Percentiles rank a stretch among this genome's conserved stretches.
These are phyloP conservation scores for Coemansia sp. DNA, from an alignment of 192 early-diverging fungal genomes.

Conservation along the genomic window DNA sequence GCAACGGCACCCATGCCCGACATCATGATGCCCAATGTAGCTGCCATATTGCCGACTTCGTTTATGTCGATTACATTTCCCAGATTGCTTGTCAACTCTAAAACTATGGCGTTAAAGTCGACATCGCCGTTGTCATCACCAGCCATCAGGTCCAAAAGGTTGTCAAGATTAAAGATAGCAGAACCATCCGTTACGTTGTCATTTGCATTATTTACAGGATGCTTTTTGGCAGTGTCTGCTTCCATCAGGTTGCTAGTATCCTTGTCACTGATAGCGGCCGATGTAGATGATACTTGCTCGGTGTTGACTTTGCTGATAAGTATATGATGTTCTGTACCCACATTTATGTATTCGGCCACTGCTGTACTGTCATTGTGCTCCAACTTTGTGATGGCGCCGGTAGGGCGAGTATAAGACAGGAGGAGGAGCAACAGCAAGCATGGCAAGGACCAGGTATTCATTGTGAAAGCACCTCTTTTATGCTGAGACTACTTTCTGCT, in stretches of 20 bases:
- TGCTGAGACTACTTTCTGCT: not conserved
- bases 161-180: constrained; percentile 42
- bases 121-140: constrained; percentile 52
- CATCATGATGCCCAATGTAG: constrained; percentile 44
- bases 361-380: not conserved
- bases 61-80: constrained; percentile 54
- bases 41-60: constrained; percentile 47
- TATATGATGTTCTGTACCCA: constrained; percentile 18
- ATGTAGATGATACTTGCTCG: not conserved
- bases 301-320: constrained; percentile 3
- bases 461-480: not conserved
- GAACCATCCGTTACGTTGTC: not conserved
- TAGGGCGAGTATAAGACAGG: not conserved
- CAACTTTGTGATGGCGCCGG: not conserved
- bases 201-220: not conserved
- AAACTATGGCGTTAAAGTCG: constrained; percentile 48
- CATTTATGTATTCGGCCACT: constrained; percentile 10
- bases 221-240: not conserved
- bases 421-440: not conserved
- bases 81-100: constrained; percentile 45
- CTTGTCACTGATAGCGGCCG: not conserved
- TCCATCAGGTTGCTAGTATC: not conserved
- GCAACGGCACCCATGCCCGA: constrained; percentile 42
- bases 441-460: not conserved
- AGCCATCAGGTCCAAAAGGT: constrained; percentile 44